Evolutionary conservation across 192 early-diverging fungal genomes (phyloP).

Genomic region (Jimgerdemannia lactiflua): DNA sequence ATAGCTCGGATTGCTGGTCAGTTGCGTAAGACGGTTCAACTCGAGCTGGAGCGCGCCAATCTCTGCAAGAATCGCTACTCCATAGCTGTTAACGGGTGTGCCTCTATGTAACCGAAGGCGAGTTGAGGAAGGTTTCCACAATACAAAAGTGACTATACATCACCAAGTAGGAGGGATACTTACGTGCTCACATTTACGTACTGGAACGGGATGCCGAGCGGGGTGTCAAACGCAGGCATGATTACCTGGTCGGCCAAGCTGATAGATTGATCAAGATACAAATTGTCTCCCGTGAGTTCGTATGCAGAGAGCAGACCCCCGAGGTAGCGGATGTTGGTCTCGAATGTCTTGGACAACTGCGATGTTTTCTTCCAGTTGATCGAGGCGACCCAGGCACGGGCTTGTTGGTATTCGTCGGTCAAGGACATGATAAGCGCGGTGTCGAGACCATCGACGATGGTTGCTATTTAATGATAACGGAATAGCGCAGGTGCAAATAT

Average conservation of each 20-base stretch:
- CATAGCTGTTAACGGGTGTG: neutral
- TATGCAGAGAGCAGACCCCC: slow-evolving; percentile 82
- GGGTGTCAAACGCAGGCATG: slow-evolving; percentile 70
- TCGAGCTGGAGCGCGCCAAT: slow-evolving; percentile 79
- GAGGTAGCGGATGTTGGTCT: slow-evolving; percentile 75
- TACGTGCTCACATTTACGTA: slow-evolving; percentile 50
- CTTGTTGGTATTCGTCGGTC: slow-evolving; percentile 13
- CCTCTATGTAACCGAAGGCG: no score
- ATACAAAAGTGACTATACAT: neutral
- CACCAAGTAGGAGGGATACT: neutral
- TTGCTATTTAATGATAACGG: slow-evolving; percentile 28
- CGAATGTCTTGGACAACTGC: slow-evolving; percentile 53
- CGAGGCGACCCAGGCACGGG: slow-evolving; percentile 7
- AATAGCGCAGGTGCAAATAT: neutral
- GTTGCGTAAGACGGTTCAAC: slow-evolving; percentile 72
- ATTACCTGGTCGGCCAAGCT: slow-evolving; percentile 59
- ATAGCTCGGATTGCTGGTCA: slow-evolving; percentile 66
- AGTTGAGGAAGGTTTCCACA: no score
- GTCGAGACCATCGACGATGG: slow-evolving; percentile 84
- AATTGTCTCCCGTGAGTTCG: slow-evolving; percentile 65
- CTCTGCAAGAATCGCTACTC: slow-evolving; percentile 48
- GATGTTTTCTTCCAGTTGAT: neutral
- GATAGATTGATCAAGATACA: slow-evolving; percentile 64
- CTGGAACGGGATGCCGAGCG: slow-evolving; percentile 56
- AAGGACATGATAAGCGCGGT: slow-evolving; percentile 86